Evolutionary conservation across 371 early-diverging fungal genomes (phyloP).

Genomic region (Mortierella sp.): DNA sequence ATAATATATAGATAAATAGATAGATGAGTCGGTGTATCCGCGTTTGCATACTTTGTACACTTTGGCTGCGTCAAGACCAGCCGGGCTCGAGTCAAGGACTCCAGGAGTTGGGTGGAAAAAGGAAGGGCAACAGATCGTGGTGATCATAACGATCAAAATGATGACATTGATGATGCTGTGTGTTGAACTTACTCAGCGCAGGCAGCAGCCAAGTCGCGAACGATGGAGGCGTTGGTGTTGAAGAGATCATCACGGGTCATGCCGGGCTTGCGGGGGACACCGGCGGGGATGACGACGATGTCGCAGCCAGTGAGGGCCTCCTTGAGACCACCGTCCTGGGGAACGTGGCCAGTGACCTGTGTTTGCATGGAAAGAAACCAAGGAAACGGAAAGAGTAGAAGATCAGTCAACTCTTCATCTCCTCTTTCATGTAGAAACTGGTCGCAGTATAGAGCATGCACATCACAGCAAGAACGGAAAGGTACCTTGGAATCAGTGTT

Average conservation of each 20-base stretch:
- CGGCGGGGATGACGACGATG: slow-evolving; percentile 98
- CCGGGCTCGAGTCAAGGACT: too few species aligned
- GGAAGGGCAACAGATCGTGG: too few species aligned
- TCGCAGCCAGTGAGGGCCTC: slow-evolving; percentile 89
- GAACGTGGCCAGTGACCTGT: slow-evolving; percentile 89
- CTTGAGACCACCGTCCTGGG: slow-evolving; percentile 86
- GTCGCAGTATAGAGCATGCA: too few species aligned
- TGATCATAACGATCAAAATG: too few species aligned
- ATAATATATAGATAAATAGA: slow-evolving; percentile 39
- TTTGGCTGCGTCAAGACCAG: too few species aligned
- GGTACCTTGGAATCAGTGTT: slow-evolving; percentile 90
- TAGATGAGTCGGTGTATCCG: too few species aligned
- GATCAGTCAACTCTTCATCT: too few species aligned
- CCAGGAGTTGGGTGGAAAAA: too few species aligned
- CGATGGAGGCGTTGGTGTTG: slow-evolving; percentile 98
- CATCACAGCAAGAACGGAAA: too few species aligned
- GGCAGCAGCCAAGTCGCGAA: slow-evolving; percentile 86
- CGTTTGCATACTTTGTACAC: too few species aligned
- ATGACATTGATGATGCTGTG: too few species aligned
- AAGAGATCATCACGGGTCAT: slow-evolving; percentile 99
- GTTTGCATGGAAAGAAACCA: not conserved
- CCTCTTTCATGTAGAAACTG: too few species aligned
- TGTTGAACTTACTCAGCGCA: slow-evolving; percentile 67
- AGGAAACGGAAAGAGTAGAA: not conserved
- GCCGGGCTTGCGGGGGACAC: slow-evolving; percentile 99